Percentiles rank a stretch among this genome's conserved stretches.
Evolutionary conservation across 1,284 basidiomycete species (phyloP).

Genomic region (Heterobasidion occidentale): DNA sequence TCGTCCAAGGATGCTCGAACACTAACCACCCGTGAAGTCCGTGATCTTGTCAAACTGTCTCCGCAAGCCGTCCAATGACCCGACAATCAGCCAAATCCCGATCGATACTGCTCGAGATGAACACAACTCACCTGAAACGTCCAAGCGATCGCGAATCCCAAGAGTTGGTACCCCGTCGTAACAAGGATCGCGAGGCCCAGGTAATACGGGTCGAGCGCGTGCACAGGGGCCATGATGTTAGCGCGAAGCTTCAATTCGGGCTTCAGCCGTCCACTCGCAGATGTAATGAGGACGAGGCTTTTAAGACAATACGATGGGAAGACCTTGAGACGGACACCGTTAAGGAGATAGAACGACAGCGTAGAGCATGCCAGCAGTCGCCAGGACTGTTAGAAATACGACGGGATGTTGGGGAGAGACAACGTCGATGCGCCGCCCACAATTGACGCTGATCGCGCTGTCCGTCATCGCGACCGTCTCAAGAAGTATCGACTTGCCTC

Average conservation of each 20-base stretch:
- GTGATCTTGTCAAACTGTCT: constrained; percentile 66
- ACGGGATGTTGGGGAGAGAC: not conserved
- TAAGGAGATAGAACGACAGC: not conserved
- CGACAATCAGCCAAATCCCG: not conserved
- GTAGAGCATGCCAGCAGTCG: not conserved
- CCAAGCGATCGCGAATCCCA: constrained; percentile 4
- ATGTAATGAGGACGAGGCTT: too few species aligned
- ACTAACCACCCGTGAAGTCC: constrained; percentile 52
- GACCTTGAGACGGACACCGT: not conserved
- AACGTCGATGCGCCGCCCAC: not conserved
- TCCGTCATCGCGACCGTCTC: not conserved
- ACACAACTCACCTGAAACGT: not conserved
- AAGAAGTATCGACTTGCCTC: not conserved
- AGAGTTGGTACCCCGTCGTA: constrained; percentile 2
- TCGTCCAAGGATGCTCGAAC: not conserved
- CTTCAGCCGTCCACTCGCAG: too few species aligned
- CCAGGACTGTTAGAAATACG: not conserved
- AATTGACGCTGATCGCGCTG: not conserved
- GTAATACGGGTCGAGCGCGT: constrained; percentile 4
- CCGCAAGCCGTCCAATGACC: not conserved
- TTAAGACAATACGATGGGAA: too few species aligned
- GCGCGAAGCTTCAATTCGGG: too few species aligned
- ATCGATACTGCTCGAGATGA: not conserved
- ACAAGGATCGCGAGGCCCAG: constrained; percentile 3
- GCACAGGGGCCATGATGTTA: constrained; percentile 1